These are phyloP conservation scores for Rugosomyces carneus DNA, from an alignment of 1,284 basidiomycete species.

Conservation along the genomic window DNA sequence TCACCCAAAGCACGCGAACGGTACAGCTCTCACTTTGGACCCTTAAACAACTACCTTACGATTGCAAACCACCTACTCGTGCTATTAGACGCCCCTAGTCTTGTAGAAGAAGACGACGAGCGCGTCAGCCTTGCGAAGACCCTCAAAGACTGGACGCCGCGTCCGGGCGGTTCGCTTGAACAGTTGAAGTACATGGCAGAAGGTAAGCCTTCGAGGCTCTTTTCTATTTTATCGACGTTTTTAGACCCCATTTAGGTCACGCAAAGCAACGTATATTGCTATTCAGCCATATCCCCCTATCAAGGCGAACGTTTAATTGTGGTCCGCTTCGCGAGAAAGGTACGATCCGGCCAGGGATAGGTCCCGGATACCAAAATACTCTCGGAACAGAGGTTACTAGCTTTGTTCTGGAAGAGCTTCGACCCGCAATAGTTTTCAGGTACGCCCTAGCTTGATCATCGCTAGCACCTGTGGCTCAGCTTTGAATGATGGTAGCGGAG, in stretches of 20 bases:
- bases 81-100: conserved; percentile 68
- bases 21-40: conserved; percentile 64
- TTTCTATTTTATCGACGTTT: background rate
- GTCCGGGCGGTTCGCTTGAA: conserved; percentile 57
- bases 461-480: background rate
- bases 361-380: conserved; percentile 82
- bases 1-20: conserved; percentile 56
- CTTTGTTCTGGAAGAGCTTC: conserved; percentile 62
- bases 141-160: conserved; percentile 53
- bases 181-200: conserved; percentile 55
- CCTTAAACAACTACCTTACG: conserved; percentile 44
- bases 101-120: conserved; percentile 77
- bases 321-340: conserved; percentile 75
- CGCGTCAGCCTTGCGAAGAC: conserved; percentile 41
- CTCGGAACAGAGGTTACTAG: conserved; percentile 66
- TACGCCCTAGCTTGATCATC: conserved; percentile 25
- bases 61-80: conserved; percentile 71
- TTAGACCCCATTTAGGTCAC: conserved; percentile 7
- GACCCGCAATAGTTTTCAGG: conserved; percentile 73
- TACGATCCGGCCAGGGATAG: conserved; percentile 69
- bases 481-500: conserved; percentile 50
- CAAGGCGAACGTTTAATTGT: conserved; percentile 59
- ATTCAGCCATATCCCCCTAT: conserved; percentile 80
- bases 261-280: conserved; percentile 42
- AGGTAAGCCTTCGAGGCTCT: conserved; percentile 29